phyloP scores from a whole-genome alignment of 805 yeast genomes.

The Candida bentonensis region DNA sequence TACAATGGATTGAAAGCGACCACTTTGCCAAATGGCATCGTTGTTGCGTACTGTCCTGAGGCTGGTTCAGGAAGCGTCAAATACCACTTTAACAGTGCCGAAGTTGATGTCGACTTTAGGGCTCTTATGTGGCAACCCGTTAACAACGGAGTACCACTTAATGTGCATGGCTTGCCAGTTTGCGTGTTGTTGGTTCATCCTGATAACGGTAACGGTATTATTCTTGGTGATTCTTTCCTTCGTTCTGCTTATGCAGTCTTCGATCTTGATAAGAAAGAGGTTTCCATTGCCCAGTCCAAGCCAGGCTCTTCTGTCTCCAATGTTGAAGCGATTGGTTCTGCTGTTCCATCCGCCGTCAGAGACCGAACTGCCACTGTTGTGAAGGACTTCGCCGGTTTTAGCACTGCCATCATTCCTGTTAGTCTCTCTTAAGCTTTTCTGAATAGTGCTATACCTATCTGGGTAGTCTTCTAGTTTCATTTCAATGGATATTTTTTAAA shows the following conservation, averaged over 20 bases:
- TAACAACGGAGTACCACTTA: neutral
- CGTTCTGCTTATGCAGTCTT: conserved; percentile 52
- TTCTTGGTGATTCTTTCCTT: conserved; percentile 54
- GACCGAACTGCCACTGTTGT: neutral
- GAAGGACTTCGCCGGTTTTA: neutral
- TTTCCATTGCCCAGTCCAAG: conserved; percentile 41
- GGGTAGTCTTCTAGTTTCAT: too few relatives aligned
- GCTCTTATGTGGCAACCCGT: conserved; percentile 1
- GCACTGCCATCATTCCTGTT: too few relatives aligned
- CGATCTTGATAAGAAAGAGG: conserved; percentile 41
- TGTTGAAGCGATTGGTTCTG: conserved; percentile 11
- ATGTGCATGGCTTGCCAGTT: conserved; percentile 1
- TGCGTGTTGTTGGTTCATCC: conserved; percentile 2
- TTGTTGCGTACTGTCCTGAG: neutral
- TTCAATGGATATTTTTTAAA: too few relatives aligned
- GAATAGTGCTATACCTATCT: too few relatives aligned
- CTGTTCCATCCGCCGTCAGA: conserved; percentile 15
- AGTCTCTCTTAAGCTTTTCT: too few relatives aligned
- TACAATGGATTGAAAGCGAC: neutral
- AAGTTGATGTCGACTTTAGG: conserved; percentile 5
- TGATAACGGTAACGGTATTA: conserved; percentile 12
- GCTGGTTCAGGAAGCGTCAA: conserved; percentile 2
- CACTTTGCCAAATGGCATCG: neutral
- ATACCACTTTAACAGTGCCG: conserved; percentile 7
- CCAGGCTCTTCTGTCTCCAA: conserved; percentile 15